Base-by-base conservation (phyloP, 176 grass and related monocot species). In the Puccinellia tenuiflora region DNA sequence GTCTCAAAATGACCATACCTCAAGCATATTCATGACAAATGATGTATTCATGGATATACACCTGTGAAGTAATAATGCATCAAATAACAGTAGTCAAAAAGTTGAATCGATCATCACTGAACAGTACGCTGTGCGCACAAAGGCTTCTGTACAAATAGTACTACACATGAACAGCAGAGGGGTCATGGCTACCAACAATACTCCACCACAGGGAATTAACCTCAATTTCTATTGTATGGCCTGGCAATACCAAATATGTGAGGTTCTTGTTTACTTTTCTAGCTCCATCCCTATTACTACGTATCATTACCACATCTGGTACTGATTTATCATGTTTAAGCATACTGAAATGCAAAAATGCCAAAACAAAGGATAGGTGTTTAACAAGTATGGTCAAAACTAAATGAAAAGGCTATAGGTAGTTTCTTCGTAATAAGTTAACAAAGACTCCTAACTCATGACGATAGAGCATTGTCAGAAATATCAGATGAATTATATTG, bases 1-100 rank as follows among this genome's bases (percentile, higher is more conserved):
- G 65, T 78, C 47, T 71, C n/a, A 68, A 76, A 71, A 65, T 83
- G 26, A 80, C 76, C 81, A 86, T 90, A 99, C 96, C 92, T 94
- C 89, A 89, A 99, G 93, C 96, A 99, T 96, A 75, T 86, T 94
- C 91, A 92, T 92, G 83, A 96, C 92, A 91, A 99, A 99, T 65
- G 88, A 80, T 84, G 89, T 69, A 85, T 99, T 99, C 85, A 90
- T 88, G 55, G 93, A 96, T 87, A 99, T 90, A 87, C 91, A 96
- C 96, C 96, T 99, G 89, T 71, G 81, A 79, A 62, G 63, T 65
- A 80, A 82, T 67, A 84, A 63, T 64, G 21, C n/a, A 62, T 90
- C 76, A 93, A 76, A 83, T 72, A 75, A 89, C 53, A 87, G 63
- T 47, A 81, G 33, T 82, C 18, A 81, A 50, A 73, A 20, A 29